Base-by-base conservation (phyloP, 306 rosid genomes). In the Dalbergia cochinchinensis region DNA sequence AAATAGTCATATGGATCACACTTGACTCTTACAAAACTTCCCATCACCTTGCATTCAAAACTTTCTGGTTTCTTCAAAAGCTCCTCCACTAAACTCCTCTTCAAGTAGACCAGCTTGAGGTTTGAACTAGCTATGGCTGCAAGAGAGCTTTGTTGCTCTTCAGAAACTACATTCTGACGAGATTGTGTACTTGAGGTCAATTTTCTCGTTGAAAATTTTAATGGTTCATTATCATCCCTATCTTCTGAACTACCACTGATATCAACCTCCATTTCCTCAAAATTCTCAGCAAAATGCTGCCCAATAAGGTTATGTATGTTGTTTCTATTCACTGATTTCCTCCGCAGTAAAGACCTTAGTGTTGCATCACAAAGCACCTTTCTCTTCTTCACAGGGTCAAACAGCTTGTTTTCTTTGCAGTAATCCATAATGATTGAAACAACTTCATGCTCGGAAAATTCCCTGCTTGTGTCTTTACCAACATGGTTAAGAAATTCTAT, bases 11-110 rank as follows among this genome's bases (percentile, higher is more conserved):
- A 76, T 7, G 90, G 92, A 73, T 93, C 92, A 39, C 87, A 71
- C 73, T 87, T 93, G 58, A 87, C 79, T 83, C 98, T 85, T 31
- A 93, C 87, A 70, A 87, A 89, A 85, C 97, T 72, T 69, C 97
- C 98, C 69, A 82, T 72, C 19, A 93, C 90, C 86, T 93, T 93
- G 20, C 51, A 65, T 20, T 81, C 88, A 82, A 87, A 89, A 69
- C 69, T 84, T 63, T 88, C 90, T 1, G 86, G 90, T 48, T 84
- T 69, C 85, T 83, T 87, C 71, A 78, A 71, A 60, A 93, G 82
- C 76, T 82, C 85, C 84, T 88, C 94, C 69, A 93, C 86, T 76
- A 91, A 81, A 79, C 92, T 91, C 84, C 88, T 88, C 84, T 87
- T 91, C 87, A 93, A 83, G 74, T 88, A 91, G 44, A 93, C 82